Base-by-base conservation (phyloP, 2,329 filamentous ascomycete species). In the Calonectria pseudoreteaudii region DNA sequence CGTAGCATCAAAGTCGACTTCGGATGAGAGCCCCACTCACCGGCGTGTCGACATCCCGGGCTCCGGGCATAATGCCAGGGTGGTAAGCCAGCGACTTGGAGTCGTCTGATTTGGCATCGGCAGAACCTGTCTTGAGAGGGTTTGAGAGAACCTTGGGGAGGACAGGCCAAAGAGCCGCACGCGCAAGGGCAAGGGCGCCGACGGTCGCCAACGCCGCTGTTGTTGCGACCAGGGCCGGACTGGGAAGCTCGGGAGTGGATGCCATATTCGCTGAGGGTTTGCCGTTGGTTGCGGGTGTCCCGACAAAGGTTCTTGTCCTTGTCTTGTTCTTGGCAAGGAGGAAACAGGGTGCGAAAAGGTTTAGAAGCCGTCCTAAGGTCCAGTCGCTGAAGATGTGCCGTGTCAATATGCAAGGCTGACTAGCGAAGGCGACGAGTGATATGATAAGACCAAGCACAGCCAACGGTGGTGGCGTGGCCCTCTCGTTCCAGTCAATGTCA, bases 31-130 rank as follows among this genome's bases (percentile, higher is more conserved):
- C 31, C 65, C 28, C 14, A 82, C 86, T 78, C 79, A 91, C 89
- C 4, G 93, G 93, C 5, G 93, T 94, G 4, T 88, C 83, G 20
- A 97, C 92, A 82, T 97, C 94, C 73, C 95, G 89, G 1, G 90
- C 92, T 6, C 94, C 93, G 0, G 93, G 93, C 41, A 96, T 90
- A 50, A 90, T 88, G 82, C 95, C 91, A 5, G 91, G 90, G 18
- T 90, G 91, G 82, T 97, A 95, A 3, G 84, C 81, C 28, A 90
- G 79, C 6, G 82, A 77, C 58, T 82, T 80, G 23, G 85, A 68
- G 36, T 36, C 11, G n/a, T 31, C 77, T 72, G 87, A 84, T 36
- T 82, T 79, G 18, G 85, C 77, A 73, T 87, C 84, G 14, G 84
- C 84, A 4, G 87, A 75, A 50, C 83, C 81, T 26, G 86, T 86